These are phyloP conservation scores for Boletus holoroseus DNA, from an alignment of 1,284 basidiomycete species.

Conservation along the genomic window DNA sequence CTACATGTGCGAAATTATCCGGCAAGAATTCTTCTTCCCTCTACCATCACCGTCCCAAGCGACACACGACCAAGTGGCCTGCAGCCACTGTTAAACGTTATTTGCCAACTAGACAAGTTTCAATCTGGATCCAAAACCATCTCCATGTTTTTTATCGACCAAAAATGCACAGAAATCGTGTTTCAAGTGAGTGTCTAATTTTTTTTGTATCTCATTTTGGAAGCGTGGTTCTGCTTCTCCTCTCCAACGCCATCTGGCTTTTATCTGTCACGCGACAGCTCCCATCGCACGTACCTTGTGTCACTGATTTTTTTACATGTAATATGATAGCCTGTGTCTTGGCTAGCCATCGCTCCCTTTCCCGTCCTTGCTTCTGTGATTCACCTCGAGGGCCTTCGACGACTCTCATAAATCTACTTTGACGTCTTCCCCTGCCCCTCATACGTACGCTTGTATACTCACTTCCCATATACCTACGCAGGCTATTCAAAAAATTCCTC, in stretches of 20 bases:
- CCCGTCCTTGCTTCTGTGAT: slow-evolving; percentile 23
- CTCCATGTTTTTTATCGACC: slow-evolving; percentile 45
- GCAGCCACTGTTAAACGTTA: slow-evolving; percentile 23
- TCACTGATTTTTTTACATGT: slow-evolving; percentile 38
- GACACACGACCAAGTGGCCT: slow-evolving; percentile 32
- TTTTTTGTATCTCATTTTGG: slow-evolving; percentile 29
- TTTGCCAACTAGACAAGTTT: slow-evolving; percentile 21
- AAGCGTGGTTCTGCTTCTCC: slow-evolving; percentile 17
- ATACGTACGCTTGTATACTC: slow-evolving; percentile 26
- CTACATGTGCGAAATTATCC: slow-evolving; percentile 23
- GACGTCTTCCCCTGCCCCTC: slow-evolving; percentile 23
- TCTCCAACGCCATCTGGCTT: slow-evolving; percentile 30
- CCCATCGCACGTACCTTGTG: slow-evolving; percentile 30
- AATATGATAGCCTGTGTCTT: slow-evolving; percentile 30
- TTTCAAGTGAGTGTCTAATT: slow-evolving; percentile 38
- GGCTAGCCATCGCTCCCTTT: slow-evolving; percentile 4
- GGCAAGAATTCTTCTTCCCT: slow-evolving; percentile 22
- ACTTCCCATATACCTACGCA: slow-evolving; percentile 28
- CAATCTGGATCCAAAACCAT: slow-evolving; percentile 46
- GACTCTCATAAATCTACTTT: slow-evolving; percentile 23
- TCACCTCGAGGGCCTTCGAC: slow-evolving; percentile 13
- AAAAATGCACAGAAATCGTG: slow-evolving; percentile 49
- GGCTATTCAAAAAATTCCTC: slow-evolving; percentile 53
- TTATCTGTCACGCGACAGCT: slow-evolving; percentile 36
- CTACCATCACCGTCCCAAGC: slow-evolving; percentile 33